phyloP scores from a whole-genome alignment of 805 yeast species.

The Barnettozyma californica region DNA sequence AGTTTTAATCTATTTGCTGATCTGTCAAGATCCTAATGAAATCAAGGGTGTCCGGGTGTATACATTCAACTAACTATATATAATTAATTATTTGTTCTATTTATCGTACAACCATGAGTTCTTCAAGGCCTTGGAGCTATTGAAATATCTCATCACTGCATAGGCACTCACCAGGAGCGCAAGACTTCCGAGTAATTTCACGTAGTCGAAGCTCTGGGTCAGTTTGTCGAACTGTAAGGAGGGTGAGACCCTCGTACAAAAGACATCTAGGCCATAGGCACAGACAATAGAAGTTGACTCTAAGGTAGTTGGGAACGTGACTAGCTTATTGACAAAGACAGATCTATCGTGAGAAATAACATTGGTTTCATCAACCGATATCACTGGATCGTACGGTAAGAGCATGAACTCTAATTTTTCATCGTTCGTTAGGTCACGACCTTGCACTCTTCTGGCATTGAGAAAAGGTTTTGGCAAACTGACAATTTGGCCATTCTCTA shows the following conservation, averaged over 20 bases:
- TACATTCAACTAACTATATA: neutral
- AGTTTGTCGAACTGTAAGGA: conserved; percentile 79
- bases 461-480: conserved; percentile 66
- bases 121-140: conserved; percentile 46
- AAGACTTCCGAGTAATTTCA: conserved; percentile 58
- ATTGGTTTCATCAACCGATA: conserved; percentile 41
- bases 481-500: conserved; percentile 56
- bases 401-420: conserved; percentile 57
- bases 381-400: conserved; percentile 59
- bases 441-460: conserved; percentile 62
- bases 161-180: conserved; percentile 42
- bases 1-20: neutral
- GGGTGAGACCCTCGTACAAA: conserved; percentile 74
- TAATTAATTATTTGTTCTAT: neutral
- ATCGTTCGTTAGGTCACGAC: conserved; percentile 41
- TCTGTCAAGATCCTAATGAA: no score
- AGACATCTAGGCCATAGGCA: conserved; percentile 61
- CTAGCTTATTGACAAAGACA: conserved; percentile 32
- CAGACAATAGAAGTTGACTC: conserved; percentile 81
- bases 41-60: neutral
- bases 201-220: conserved; percentile 60
- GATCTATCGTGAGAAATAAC: conserved; percentile 47
- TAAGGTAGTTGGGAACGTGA: conserved; percentile 55
- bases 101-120: conserved; percentile 19
- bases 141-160: conserved; percentile 51